Evolutionary conservation across 345 rosid species (phyloP), one percentile per base, ranked within the genome.

Genomic region (Salix viminalis): DNA sequence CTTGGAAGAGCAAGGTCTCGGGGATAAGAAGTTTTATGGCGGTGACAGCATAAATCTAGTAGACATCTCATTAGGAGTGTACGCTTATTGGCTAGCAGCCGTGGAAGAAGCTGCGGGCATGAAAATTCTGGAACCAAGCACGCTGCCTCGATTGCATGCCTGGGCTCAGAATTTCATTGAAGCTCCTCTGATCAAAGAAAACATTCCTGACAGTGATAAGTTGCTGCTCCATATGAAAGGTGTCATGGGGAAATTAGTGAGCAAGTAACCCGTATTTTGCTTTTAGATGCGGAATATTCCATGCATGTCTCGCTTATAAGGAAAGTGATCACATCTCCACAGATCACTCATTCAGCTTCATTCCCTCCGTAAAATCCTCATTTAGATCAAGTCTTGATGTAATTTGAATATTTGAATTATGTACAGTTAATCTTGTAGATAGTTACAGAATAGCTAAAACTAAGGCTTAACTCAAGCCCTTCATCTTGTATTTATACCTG

Each of bases 1-100:
- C 2, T 7, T 78, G 11, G 81, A 78, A 52, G 81, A 72, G 28
- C 24, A 72, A 12, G 71, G 26, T 11, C 67, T 78, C 1, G 76
- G 76, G 4, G 81, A 72, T 4, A 78, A 78, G 21, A 72, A 26
- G 36, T 78, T 72, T 10, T 73, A 72, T n/a, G 72, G 76, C 0
- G 81, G 81, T 10, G 81, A 78, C 1, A 5, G 48, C 19, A 36
- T 78, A 28, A 42, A 36, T 7, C 23, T 72, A 1, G 71, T 72
- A 3, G 81, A 78, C 71, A 24, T 78, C 8, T 2, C 68, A 1
- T 72, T 1, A 24, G 67, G 76, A 10, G 15, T 15, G 2, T 44
- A 50, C 9, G 44, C 56, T 28, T 65, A 50, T 11, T 78, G 81
- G 81, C 2, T 71, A 15, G 67, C 8, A 3, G 71, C 50, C 1